Evolutionary conservation across 2,329 filamentous ascomycete species (phyloP).

Genomic region (Ascochyta viciae-villosae): DNA sequence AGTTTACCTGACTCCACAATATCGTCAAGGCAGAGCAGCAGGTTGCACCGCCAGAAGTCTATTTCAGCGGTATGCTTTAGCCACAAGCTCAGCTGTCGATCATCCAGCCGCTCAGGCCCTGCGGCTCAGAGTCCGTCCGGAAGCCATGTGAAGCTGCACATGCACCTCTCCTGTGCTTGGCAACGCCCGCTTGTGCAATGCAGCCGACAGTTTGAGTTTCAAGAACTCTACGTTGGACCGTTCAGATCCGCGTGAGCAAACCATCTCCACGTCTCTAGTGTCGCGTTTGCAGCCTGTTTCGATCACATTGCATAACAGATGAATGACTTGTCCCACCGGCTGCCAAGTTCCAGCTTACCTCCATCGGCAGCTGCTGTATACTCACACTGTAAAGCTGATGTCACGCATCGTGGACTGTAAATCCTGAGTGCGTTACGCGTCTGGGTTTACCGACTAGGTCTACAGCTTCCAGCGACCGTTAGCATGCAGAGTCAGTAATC

Average conservation of each 20-base stretch:
- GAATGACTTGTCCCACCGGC: not conserved
- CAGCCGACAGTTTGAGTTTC: not conserved
- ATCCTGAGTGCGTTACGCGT: not conserved
- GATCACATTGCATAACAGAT: not conserved
- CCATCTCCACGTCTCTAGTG: not conserved
- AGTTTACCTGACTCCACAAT: not conserved
- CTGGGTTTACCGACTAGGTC: not conserved
- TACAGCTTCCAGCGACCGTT: not conserved
- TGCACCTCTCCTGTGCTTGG: not conserved
- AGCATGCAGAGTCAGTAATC: not conserved
- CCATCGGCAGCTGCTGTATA: not conserved
- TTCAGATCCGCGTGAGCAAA: too few species aligned
- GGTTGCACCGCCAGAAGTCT: conserved; percentile 5
- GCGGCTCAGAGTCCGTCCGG: conserved; percentile 1
- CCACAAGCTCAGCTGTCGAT: not conserved
- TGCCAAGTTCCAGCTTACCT: not conserved
- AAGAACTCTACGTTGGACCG: not conserved
- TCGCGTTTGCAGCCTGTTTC: not conserved
- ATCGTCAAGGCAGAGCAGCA: not conserved
- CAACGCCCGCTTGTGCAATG: conserved; percentile 8
- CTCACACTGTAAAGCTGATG: conserved; percentile 1
- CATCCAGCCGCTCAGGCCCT: not conserved
- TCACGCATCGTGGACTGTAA: conserved; percentile 3
- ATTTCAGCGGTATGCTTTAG: not conserved
- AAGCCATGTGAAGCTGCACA: conserved; percentile 1